Conservation (phyloP, 805 yeast species). For the Candida jianshihensis region DNA sequence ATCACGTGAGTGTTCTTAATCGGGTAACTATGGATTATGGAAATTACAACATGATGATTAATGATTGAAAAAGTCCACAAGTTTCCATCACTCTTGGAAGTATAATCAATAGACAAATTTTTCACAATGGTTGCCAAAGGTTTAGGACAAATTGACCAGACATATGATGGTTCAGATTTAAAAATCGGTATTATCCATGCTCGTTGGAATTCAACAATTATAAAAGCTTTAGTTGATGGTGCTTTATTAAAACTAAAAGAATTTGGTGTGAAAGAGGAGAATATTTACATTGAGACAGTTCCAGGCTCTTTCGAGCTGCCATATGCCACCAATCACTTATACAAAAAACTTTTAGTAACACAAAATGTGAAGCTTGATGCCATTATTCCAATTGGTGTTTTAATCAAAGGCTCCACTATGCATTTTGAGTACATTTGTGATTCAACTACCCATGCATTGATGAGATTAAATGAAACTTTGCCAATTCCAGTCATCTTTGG, state of each 20-base stretch:
- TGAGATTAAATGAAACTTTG: slow-evolving; percentile 68
- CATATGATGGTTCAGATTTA: slow-evolving; percentile 60
- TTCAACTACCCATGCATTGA: slow-evolving; percentile 74
- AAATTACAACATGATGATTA: too few relatives aligned
- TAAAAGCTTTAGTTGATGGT: slow-evolving; percentile 75
- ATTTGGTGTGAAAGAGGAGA: slow-evolving; percentile 67
- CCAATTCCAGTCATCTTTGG: slow-evolving; percentile 87
- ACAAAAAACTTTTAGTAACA: slow-evolving; percentile 33
- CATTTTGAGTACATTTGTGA: slow-evolving; percentile 98
- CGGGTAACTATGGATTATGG: too few relatives aligned
- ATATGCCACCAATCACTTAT: slow-evolving; percentile 54
- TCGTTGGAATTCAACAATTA: slow-evolving; percentile 83
- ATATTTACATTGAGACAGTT: slow-evolving; percentile 76
- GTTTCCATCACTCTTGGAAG: background rate
- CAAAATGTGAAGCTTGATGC: slow-evolving; percentile 61
- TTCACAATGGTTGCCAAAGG: slow-evolving; percentile 70
- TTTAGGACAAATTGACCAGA: slow-evolving; percentile 63
- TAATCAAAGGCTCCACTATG: slow-evolving; percentile 96
- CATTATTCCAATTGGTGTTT: slow-evolving; percentile 86
- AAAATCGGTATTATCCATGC: slow-evolving; percentile 89
- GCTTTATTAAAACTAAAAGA: slow-evolving; percentile 52
- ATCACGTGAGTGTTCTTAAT: too few relatives aligned
- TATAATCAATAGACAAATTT: background rate
- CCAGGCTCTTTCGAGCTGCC: slow-evolving; percentile 97
- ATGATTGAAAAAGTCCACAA: too few relatives aligned